A percentile compares a stretch with the other conserved stretches of the same genome.
These are phyloP conservation scores for Saccharomyces hybrid DNA, from an alignment of 1,139 yeast genomes.

Conservation along the genomic window DNA sequence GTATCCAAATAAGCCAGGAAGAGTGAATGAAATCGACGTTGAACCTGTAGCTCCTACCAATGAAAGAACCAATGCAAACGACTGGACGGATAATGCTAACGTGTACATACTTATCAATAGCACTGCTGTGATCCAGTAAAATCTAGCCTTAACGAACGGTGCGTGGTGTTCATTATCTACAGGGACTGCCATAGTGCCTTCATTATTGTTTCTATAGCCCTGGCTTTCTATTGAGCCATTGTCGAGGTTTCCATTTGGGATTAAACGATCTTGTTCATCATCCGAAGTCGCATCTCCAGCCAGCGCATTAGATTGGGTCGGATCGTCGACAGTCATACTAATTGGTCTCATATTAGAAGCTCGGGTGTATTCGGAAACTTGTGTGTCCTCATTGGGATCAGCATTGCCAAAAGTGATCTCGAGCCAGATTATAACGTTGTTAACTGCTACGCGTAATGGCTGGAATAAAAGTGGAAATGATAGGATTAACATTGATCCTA, in stretches of 20 bases:
- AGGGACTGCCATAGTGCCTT: not conserved
- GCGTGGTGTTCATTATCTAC: conserved; percentile 27
- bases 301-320: not conserved
- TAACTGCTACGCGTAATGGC: conserved; percentile 80
- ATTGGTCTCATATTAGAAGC: conserved; percentile 11
- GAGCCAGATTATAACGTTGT: conserved; percentile 61
- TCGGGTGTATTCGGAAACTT: not conserved
- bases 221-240: not conserved
- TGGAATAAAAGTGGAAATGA: conserved; percentile 90
- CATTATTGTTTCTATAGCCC: not conserved
- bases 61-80: conserved; percentile 79
- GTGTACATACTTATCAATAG: conserved; percentile 46
- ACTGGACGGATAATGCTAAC: conserved; percentile 61
- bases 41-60: conserved; percentile 52
- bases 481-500: conserved; percentile 75
- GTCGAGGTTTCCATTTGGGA: not conserved
- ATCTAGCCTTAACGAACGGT: conserved; percentile 46
- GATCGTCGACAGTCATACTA: conserved; percentile 15
- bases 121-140: conserved; percentile 40
- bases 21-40: conserved; percentile 6
- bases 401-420: conserved; percentile 14
- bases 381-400: not conserved
- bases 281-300: not conserved
- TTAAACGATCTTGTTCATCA: not conserved
- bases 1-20: conserved; percentile 66